Base-by-base conservation (phyloP, 2,329 filamentous ascomycete species). In the Sporothrix euskadiensis region DNA sequence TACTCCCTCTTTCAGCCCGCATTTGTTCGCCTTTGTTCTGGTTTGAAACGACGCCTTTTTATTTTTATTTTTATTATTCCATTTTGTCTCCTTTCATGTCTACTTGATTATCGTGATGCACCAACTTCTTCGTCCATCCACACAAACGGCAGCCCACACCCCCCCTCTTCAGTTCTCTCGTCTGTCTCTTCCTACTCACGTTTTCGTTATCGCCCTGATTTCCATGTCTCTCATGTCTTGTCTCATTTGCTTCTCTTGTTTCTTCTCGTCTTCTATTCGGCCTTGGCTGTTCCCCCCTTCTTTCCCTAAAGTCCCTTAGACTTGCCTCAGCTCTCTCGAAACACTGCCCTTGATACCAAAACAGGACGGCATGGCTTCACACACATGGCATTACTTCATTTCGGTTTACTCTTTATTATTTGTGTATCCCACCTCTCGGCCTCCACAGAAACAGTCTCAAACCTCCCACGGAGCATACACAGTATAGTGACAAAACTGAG, bases 261-360 rank as follows among this genome's bases (percentile, higher is more conserved):
- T 68, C 65, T 52, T 68, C 65, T 49, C 16, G 5, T 52, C 26
- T 39, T 56, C 19, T 69, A 69, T 69, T 69, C 66, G 66, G 66
- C 66, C 44, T 69, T 69, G 66, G 14, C n/a, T 54, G 30, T 12
- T n/a, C 9, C 16, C 41, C 59, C 22, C 39, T 39, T 10, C 32
- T 19, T 44, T 35, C 56, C 59, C 35, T 26, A 26, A 26, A 26
- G 1, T 2, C 26, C 26, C 19, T 35, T 35, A 35, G 47, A 12
- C 30, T 14, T 41, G 49, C 69, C 57, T 65, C 69, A 71, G 44
- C 56, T 71, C 57, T 41, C 57, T 39, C 44, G 30, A 71, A 65
- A 63, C 41, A 47, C 19, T 49, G 9, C 22, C 22, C 22, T 63
- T 52, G 14, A 54, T 52, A 10, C 44, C 56, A 12, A 61, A 59